Percentiles rank a stretch among this genome's conserved stretches.
Conservation (phyloP, 2,329 filamentous ascomycete genomes). For the Colletotrichum tabaci region DNA sequence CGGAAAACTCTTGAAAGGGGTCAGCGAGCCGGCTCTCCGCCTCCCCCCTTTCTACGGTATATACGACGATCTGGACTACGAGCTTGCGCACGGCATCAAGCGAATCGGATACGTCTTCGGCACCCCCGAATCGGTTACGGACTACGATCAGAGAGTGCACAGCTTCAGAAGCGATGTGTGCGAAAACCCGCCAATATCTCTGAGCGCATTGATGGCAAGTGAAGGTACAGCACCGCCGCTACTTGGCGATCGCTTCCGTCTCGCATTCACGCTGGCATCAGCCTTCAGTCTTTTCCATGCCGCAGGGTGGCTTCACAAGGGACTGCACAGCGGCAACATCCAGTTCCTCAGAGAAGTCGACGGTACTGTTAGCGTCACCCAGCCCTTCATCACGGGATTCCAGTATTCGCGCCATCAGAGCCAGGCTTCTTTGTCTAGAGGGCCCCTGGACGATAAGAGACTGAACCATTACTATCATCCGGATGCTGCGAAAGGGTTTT, state of each 20-base stretch:
- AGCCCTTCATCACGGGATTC: not conserved
- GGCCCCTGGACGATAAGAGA: not conserved
- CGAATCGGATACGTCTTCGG: not conserved
- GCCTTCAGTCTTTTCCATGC: not conserved
- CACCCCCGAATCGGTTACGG: not conserved
- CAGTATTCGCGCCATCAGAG: not conserved
- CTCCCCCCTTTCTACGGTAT: not conserved
- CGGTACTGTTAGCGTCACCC: not conserved
- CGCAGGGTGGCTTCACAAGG: not conserved
- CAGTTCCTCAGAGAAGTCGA: not conserved
- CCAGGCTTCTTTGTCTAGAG: not conserved
- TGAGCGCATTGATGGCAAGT: not conserved
- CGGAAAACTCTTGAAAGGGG: not conserved
- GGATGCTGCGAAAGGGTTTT: not conserved
- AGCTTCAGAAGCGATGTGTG: not conserved
- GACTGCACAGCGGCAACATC: not conserved
- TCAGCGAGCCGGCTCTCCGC: not conserved
- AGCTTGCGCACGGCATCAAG: not conserved
- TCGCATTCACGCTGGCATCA: not conserved
- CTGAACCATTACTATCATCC: not conserved
- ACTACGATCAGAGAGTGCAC: not conserved
- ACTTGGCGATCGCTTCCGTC: not conserved
- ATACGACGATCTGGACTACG: conserved; percentile 1
- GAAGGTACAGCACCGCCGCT: not conserved
- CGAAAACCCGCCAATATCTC: not conserved